Base-by-base conservation (phyloP, 768 basidiomycete species). In the Tricholoma matsutake region DNA sequence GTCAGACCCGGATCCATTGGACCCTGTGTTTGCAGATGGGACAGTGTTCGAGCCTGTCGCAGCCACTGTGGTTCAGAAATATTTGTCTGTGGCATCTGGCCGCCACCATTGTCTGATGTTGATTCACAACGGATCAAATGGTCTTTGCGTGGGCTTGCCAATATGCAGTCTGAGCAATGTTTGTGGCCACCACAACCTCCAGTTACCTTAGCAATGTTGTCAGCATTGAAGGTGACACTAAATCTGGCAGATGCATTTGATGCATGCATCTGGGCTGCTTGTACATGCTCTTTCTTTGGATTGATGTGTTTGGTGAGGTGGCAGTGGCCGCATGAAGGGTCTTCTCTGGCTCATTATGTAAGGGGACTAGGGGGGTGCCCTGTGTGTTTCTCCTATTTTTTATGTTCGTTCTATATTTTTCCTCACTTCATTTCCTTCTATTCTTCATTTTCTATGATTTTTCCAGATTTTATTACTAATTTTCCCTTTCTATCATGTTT, bases 251-350 rank as follows among this genome's bases (percentile, higher is more conserved):
- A 41, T 16, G 11, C 39, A 1, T 41, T 41, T 56, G 77, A 80
- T 56, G 76, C 78, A 0, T 77, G 75, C 32, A 55, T 79, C 0
- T 79, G 76, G 76, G 77, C 78, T 0, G 70, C 72, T 49, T 70
- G 70, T 0, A 32, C 59, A 0, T 78, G 71, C 56, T 73, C 76
- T 0, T 80, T 81, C 64, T 80, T 71, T 70, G 77, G 77, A 1
- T 59, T 78, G 56, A 74, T 76, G 72, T 62, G 72, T 76, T 78
- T 56, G 75, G 78, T 0, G 77, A 81, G 61, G 71, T 75, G 0
- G 64, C 76, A 0, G 74, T 77, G 0, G 29, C 49, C 4, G 56
- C 72, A 0, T 62, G 65, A 1, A 10, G 34, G 0, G 59, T 45
- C 10, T 79, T 76, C 57, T 37, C 66, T 49, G 39, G 43, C 0